A percentile compares a stretch with the other conserved stretches of the same genome.
Evolutionary conservation across 192 early-diverging fungal genomes (phyloP).

Genomic region (Chytriomyces sp.): DNA sequence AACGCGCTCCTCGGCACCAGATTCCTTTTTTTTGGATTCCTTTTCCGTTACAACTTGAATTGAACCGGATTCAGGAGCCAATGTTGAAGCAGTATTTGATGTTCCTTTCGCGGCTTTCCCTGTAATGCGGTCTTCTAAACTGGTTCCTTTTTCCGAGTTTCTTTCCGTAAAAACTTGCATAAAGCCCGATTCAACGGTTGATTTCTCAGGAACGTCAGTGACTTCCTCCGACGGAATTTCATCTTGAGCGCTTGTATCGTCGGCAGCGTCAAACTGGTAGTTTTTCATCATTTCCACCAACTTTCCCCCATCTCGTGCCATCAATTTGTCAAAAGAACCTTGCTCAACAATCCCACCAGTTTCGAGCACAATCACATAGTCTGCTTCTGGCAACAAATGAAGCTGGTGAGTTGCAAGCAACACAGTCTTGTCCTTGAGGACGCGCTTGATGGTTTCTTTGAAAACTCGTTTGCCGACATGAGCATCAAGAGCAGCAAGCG

Average conservation of each 20-base stretch:
- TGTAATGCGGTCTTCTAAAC: background rate
- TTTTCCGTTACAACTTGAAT: no score
- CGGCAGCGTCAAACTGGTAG: slow-evolving; percentile 61
- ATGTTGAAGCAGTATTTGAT: no score
- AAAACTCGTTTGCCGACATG: slow-evolving; percentile 30
- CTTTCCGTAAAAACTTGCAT: background rate
- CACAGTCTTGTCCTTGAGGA: slow-evolving; percentile 75
- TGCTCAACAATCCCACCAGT: slow-evolving; percentile 65
- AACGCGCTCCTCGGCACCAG: background rate
- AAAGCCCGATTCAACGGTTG: background rate
- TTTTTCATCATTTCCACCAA: slow-evolving; percentile 72
- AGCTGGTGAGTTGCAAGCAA: slow-evolving; percentile 77
- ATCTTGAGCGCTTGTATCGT: slow-evolving; percentile 3
- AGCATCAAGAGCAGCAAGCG: slow-evolving; percentile 48
- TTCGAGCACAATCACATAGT: slow-evolving; percentile 71
- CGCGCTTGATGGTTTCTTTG: slow-evolving; percentile 33
- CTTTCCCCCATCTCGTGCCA: slow-evolving; percentile 60
- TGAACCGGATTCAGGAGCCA: no score
- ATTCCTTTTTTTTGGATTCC: background rate
- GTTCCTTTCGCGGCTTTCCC: no score
- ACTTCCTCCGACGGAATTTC: slow-evolving; percentile 3
- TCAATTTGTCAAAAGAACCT: slow-evolving; percentile 80
- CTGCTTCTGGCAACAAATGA: slow-evolving; percentile 71
- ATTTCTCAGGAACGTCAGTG: background rate
- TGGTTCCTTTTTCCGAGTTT: background rate